phyloP scores from a whole-genome alignment of 495 filamentous ascomycete genomes.

The Clohesyomyces aquaticus region DNA sequence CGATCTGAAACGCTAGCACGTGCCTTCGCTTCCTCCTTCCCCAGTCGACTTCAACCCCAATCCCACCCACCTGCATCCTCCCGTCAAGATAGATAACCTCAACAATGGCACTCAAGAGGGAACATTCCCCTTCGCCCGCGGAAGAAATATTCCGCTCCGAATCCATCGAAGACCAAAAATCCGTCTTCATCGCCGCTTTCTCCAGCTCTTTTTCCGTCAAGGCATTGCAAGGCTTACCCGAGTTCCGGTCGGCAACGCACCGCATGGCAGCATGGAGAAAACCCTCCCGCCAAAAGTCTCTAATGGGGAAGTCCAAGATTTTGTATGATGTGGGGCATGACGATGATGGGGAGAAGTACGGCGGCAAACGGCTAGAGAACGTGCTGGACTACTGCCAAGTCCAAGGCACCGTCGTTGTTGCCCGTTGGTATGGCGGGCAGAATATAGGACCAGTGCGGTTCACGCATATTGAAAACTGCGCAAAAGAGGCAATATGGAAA shows the following conservation, averaged over 20 bases:
- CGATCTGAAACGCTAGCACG: not conserved
- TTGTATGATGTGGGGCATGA: constrained; percentile 48
- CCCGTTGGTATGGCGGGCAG: constrained; percentile 54
- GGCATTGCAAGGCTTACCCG: constrained; percentile 44
- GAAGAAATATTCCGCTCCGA: constrained; percentile 44
- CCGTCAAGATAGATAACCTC: not conserved
- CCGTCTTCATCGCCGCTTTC: constrained; percentile 50
- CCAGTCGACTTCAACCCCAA: not conserved
- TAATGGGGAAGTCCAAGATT: constrained; percentile 29
- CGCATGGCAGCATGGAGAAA: constrained; percentile 51
- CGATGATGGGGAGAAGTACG: constrained; percentile 54
- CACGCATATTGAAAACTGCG: constrained; percentile 49
- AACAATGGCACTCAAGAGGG: constrained; percentile 19
- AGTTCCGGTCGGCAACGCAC: constrained; percentile 48
- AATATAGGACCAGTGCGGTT: constrained; percentile 54
- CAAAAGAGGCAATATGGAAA: constrained; percentile 46
- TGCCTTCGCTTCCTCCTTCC: not conserved
- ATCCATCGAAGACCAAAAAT: constrained; percentile 48
- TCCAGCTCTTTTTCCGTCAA: constrained; percentile 46
- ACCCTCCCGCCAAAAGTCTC: constrained; percentile 41
- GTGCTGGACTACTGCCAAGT: constrained; percentile 46
- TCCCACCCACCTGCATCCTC: not conserved
- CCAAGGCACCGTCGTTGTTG: constrained; percentile 51
- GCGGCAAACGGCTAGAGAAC: constrained; percentile 46
- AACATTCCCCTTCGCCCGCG: constrained; percentile 14